phyloP scores from a whole-genome alignment of 768 basidiomycete genomes.

The Rubroboletus pulcherrimus region DNA sequence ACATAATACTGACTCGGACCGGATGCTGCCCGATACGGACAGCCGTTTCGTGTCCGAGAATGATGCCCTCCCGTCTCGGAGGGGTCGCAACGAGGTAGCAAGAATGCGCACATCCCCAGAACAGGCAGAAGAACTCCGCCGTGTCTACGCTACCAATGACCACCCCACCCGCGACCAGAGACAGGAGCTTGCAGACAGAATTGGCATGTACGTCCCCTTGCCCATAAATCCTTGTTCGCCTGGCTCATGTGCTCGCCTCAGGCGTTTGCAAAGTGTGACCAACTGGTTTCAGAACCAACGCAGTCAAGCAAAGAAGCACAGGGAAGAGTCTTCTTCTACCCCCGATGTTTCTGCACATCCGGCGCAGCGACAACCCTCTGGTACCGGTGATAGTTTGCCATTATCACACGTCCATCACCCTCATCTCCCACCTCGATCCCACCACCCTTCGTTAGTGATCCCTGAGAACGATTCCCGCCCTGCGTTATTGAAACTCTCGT shows the following conservation, averaged over 20 bases:
- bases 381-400: conserved; percentile 1
- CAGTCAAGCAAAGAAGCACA: conserved; percentile 68
- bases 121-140: conserved; percentile 68
- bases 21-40: conserved; percentile 48
- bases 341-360: conserved; percentile 12
- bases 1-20: conserved; percentile 44
- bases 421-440: conserved; percentile 26
- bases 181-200: conserved; percentile 58
- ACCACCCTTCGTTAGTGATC: conserved; percentile 28
- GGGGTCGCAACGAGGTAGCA: conserved; percentile 28
- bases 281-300: conserved; percentile 90
- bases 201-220: conserved; percentile 65
- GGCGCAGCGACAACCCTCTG: conserved; percentile 14
- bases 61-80: conserved; percentile 33
- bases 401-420: conserved; percentile 14
- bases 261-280: conserved; percentile 76
- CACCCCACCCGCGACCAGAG: conserved; percentile 69
- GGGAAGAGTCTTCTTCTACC: conserved; percentile 44
- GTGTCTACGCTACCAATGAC: conserved; percentile 57
- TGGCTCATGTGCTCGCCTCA: conserved; percentile 35
- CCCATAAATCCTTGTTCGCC: conserved; percentile 4
- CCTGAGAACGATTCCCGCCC: conserved; percentile 21
- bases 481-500: conserved; percentile 8
- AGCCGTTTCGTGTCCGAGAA: conserved; percentile 52
- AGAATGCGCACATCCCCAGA: conserved; percentile 60